Percentiles rank a stretch among this genome's conserved stretches.
Evolutionary conservation across 192 early-diverging fungal species (phyloP).

Genomic region (Kappamyces sp.): DNA sequence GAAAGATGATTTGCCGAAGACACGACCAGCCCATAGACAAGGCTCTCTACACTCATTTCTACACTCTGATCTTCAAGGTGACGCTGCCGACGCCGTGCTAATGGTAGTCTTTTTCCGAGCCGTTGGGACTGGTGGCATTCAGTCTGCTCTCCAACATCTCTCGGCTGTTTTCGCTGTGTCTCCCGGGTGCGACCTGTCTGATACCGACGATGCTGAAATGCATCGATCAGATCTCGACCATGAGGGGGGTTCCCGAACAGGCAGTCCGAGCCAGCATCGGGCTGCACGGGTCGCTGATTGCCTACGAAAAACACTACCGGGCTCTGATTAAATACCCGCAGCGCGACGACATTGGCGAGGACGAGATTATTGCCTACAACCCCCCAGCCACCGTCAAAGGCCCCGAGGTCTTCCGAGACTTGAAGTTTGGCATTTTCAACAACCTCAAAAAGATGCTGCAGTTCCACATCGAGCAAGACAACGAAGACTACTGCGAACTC

Average conservation of each 20-base stretch:
- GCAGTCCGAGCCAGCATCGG: conserved; percentile 40
- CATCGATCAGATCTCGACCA: conserved; percentile 51
- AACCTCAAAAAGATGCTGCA: conserved; percentile 19
- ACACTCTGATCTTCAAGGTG: conserved; percentile 61
- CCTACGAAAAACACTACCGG: conserved; percentile 24
- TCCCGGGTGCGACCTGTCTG: conserved; percentile 65
- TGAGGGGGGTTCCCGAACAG: conserved; percentile 31
- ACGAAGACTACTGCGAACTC: conserved; percentile 22
- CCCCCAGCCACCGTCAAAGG: not conserved
- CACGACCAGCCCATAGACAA: conserved; percentile 59
- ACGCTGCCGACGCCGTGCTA: conserved; percentile 1
- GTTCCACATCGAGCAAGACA: conserved; percentile 19
- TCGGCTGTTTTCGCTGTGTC: conserved; percentile 55
- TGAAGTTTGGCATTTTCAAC: conserved; percentile 1
- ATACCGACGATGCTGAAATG: conserved; percentile 59
- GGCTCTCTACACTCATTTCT: conserved; percentile 64
- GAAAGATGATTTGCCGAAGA: conserved; percentile 69
- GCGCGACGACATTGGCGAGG: not conserved
- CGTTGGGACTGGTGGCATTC: conserved; percentile 39
- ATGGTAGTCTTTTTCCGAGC: not conserved
- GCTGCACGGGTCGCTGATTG: conserved; percentile 39
- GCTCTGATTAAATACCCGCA: not conserved
- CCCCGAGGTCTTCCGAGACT: not conserved
- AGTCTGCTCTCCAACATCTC: conserved; percentile 65
- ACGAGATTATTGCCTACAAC: not conserved